phyloP scores from a whole-genome alignment of 2,329 filamentous ascomycete species.

The Trichoderma sp. region DNA sequence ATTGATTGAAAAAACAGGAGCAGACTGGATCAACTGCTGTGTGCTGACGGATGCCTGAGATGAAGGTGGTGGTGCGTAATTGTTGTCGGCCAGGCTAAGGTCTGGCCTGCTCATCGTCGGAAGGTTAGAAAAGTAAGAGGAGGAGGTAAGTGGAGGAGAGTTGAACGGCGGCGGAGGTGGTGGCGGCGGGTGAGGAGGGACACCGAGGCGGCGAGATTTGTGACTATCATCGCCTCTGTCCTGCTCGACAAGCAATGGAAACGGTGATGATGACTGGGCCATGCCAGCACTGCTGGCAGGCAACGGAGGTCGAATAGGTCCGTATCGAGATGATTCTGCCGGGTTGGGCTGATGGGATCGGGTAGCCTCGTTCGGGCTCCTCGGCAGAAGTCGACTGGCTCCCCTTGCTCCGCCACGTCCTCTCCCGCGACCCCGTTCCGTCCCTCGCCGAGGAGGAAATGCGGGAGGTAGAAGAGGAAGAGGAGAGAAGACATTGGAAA shows the following conservation, averaged over 20 bases:
- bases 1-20: background rate
- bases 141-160: background rate
- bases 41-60: background rate
- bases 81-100: background rate
- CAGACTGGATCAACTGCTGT: background rate
- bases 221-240: background rate
- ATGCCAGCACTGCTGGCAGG: background rate
- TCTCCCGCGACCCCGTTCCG: constrained; percentile 18
- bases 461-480: constrained; percentile 21
- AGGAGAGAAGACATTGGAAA: constrained; percentile 19
- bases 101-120: background rate
- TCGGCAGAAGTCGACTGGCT: constrained; percentile 11
- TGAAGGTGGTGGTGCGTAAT: background rate
- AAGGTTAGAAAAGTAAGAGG: background rate
- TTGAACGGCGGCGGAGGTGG: constrained; percentile 5
- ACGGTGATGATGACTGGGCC: background rate
- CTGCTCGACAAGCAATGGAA: background rate
- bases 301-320: background rate
- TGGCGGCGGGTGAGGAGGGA: constrained; percentile 13
- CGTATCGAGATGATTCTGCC: constrained; percentile 4
- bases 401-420: constrained; percentile 14
- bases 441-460: constrained; percentile 12
- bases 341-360: background rate
- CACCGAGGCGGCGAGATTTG: background rate
- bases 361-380: constrained; percentile 21